A percentile compares a stretch with the other conserved stretches of the same genome.
These are phyloP conservation scores for Coemansia sp. DNA, from an alignment of 192 early-diverging fungal species.

Conservation along the genomic window DNA sequence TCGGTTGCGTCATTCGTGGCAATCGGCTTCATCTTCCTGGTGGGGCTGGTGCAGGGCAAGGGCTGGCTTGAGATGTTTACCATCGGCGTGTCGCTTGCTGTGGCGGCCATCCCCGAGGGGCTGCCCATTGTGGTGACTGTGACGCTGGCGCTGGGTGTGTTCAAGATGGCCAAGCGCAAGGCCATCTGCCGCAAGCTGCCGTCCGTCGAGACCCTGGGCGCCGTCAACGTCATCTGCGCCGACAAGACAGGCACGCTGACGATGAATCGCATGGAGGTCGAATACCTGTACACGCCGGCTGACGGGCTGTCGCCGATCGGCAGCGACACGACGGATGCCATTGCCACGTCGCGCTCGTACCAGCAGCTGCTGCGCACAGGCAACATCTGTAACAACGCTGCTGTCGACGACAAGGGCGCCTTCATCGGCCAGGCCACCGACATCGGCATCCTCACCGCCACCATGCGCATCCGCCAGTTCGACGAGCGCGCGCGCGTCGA, in stretches of 20 bases:
- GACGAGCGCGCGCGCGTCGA: slow-evolving; percentile 70
- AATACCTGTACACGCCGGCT: slow-evolving; percentile 70
- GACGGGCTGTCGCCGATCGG: slow-evolving; percentile 50
- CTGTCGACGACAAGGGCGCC: slow-evolving; percentile 68
- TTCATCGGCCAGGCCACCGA: slow-evolving; percentile 93
- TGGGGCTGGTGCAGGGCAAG: slow-evolving; percentile 88
- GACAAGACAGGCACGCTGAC: slow-evolving; percentile 98
- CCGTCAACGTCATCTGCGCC: slow-evolving; percentile 92
- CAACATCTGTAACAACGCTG: slow-evolving; percentile 91
- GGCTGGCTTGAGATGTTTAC: slow-evolving; percentile 94
- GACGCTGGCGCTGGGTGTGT: slow-evolving; percentile 87
- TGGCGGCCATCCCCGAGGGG: slow-evolving; percentile 98
- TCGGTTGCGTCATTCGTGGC: slow-evolving; percentile 79
- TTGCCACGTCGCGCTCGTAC: slow-evolving; percentile 39
- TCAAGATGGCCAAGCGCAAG: slow-evolving; percentile 87
- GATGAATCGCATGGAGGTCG: slow-evolving; percentile 93
- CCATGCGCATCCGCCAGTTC: slow-evolving; percentile 55
- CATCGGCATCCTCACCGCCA: slow-evolving; percentile 82
- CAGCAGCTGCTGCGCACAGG: slow-evolving; percentile 59
- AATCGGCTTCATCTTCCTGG: slow-evolving; percentile 70
- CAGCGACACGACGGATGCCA: slow-evolving; percentile 8
- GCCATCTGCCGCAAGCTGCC: slow-evolving; percentile 96
- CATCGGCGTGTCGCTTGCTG: slow-evolving; percentile 85
- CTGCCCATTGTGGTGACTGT: slow-evolving; percentile 97
- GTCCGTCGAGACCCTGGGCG: slow-evolving; percentile 90